Base-by-base conservation (phyloP, 768 basidiomycete species). In the Tylopilus vinaceipallidus region DNA sequence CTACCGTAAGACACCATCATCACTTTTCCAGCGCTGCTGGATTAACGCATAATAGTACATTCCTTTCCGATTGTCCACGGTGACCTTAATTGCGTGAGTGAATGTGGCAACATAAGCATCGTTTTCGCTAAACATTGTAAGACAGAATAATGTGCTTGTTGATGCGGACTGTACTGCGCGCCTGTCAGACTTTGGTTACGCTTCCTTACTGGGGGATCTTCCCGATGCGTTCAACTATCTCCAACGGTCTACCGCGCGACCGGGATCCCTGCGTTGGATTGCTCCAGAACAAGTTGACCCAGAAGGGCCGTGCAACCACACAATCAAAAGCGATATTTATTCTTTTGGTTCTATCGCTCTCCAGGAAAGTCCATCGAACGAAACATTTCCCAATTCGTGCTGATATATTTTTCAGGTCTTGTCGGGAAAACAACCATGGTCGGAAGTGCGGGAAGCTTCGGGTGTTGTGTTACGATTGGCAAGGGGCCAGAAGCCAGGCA, bases 1-100 rank as follows among this genome's bases (percentile, higher is more conserved):
- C 9, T 58, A 53, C 26, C 26, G 58, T 54, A 30, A 3, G 54
- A 52, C 0, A 4, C 16, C 4, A 3, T 42, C 27, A 2, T 34
- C 8, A n/a, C 6, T 41, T 44, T 32, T 6, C 6, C 20, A 14
- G 19, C 8, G 4, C 16, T 4, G 7, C 4, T 29, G 4, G 12
- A 14, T 9, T 30, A 22, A 42, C 29, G 16, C 29, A 10, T 10
- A 6, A 2, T 19, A 42, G 42, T 42, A 9, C 42, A 42, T 42
- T 42, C 42, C 11, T 6, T 30, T 11, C 29, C 29, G 10, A 20
- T 42, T 1, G 42, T 20, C 7, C 42, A 42, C 14, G 42, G 29
- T 22, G 42, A 42, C 42, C 19, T 42, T 17, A 42, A 29, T 10
- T 16, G 27, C 8, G 42, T 42, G 26, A 26, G 41, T 42, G 8